Percentiles rank a stretch among this genome's conserved stretches.
Evolutionary conservation across 768 basidiomycete species (phyloP).

Genomic region (Tulasnella sp.): DNA sequence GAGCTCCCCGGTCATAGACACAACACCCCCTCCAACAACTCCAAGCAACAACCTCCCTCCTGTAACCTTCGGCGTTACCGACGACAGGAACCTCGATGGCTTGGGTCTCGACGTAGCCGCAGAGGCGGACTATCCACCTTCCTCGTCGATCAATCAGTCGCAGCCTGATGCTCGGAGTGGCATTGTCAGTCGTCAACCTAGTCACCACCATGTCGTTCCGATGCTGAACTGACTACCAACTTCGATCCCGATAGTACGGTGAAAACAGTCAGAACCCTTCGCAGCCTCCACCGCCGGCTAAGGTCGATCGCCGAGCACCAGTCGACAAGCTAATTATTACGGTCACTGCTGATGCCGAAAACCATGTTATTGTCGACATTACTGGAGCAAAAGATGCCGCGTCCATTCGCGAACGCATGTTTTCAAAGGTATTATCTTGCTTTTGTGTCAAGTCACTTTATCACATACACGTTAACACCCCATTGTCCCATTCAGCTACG

Average conservation of each 20-base stretch:
- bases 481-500: slow-evolving; percentile 49
- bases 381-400: slow-evolving; percentile 59
- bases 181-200: not conserved
- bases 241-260: not conserved
- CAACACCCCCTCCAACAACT: slow-evolving; percentile 68
- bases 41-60: slow-evolving; percentile 50
- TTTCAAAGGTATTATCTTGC: slow-evolving; percentile 57
- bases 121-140: not conserved
- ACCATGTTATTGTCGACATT: slow-evolving; percentile 51
- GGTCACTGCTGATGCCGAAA: slow-evolving; percentile 23
- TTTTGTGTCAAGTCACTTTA: slow-evolving; percentile 12
- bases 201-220: slow-evolving; percentile 7
- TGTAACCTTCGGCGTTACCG: slow-evolving; percentile 42
- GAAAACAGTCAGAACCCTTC: not conserved
- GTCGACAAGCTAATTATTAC: slow-evolving; percentile 24
- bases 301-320: not conserved
- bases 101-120: slow-evolving; percentile 34
- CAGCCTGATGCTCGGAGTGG: not conserved
- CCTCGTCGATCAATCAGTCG: not conserved
- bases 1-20: slow-evolving; percentile 56
- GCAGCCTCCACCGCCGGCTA: not conserved
- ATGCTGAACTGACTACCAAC: not conserved
- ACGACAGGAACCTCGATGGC: slow-evolving; percentile 25
- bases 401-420: slow-evolving; percentile 74
- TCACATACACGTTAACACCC: slow-evolving; percentile 12